Evolutionary conservation across 106 monocot species (phyloP).

Genomic region (Alisma plantagoaquatica): DNA sequence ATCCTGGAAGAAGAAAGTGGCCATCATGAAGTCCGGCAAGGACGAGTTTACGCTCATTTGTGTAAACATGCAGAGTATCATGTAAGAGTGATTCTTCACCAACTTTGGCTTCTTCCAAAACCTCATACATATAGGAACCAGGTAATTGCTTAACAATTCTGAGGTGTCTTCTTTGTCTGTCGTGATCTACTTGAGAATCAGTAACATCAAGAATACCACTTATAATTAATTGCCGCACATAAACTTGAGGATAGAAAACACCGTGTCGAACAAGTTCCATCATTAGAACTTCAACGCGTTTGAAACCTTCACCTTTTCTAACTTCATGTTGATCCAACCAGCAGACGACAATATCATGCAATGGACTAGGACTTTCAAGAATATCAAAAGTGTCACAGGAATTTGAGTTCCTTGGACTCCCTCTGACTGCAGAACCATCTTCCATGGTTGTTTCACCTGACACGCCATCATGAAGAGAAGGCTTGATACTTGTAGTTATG

Average conservation of each 20-base stretch:
- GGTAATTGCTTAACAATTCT: conserved; percentile 82
- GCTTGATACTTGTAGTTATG: conserved; percentile 13
- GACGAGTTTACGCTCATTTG: conserved; percentile 74
- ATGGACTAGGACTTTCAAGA: conserved; percentile 70
- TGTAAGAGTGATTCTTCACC: conserved; percentile 29
- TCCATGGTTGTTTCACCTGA: conserved; percentile 18
- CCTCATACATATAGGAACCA: conserved; percentile 61
- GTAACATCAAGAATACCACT: conserved; percentile 82
- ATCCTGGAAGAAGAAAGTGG: conserved; percentile 11
- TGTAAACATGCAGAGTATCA: conserved; percentile 46
- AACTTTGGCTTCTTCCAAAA: conserved; percentile 56
- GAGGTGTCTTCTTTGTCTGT: conserved; percentile 60
- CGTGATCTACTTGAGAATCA: conserved; percentile 35
- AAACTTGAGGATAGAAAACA: conserved; percentile 86
- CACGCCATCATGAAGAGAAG: conserved; percentile 31
- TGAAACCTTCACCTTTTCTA: conserved; percentile 56
- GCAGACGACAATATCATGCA: conserved; percentile 94
- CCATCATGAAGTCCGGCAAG: conserved; percentile 40
- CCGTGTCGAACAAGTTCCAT: conserved; percentile 78
- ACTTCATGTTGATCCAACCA: conserved; percentile 93
- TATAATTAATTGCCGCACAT: conserved; percentile 86
- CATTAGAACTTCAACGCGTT: conserved; percentile 57
- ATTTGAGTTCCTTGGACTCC: conserved; percentile 12
- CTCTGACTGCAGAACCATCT: conserved; percentile 17
- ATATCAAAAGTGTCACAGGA: too few relatives aligned